Base-by-base conservation (phyloP, 2,329 filamentous ascomycete genomes). In the Alternaria sp. region DNA sequence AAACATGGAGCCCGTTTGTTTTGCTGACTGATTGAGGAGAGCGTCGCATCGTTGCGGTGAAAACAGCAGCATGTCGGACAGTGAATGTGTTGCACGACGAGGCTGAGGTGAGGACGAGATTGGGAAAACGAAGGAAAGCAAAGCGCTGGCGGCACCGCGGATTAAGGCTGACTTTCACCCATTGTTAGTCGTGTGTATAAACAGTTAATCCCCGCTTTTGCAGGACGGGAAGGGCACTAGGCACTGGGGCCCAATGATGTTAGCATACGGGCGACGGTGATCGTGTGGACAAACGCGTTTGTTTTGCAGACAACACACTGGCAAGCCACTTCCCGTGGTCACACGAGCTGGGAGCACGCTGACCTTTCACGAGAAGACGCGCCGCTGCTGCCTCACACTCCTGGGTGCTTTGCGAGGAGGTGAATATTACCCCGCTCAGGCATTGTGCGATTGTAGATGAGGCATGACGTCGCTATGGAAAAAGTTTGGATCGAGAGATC, bases 31-130 rank as follows among this genome's bases (percentile, higher is more conserved):
- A 15, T 47, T 55, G 26, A 60, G 53, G n/a, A 64, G 56, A 21
- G 63, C 59, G 60, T 74, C 63, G 58, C 67, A 71, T 70, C 66
- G 64, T 49, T 68, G 66, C 54, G 66, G 60, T 64, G 69, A 71
- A 58, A 74, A 68, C 44, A 73, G 66, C 56, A 74, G 69, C 71
- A 74, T 74, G 56, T 64, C 67, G 60, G 63, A 68, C 61, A 69
- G 30, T 37, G 49, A 37, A n/a, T 23, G 14, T 18, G 14, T 54
- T 61, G 54, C 41, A 41, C 33, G 45, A 50, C 33, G 47, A 55
- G 53, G 61, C 45, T 37, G 44, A 26, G 30, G 59, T 50, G 33
- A 63, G 58, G 54, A 43, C 33, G 21, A 30, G 46, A 28, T 18
- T 46, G 46, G 43, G 50, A 53, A 53, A 67, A 63, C 54, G 51